phyloP scores from a whole-genome alignment of 371 early-diverging fungal genomes.

The Enterocytospora artemiae region DNA sequence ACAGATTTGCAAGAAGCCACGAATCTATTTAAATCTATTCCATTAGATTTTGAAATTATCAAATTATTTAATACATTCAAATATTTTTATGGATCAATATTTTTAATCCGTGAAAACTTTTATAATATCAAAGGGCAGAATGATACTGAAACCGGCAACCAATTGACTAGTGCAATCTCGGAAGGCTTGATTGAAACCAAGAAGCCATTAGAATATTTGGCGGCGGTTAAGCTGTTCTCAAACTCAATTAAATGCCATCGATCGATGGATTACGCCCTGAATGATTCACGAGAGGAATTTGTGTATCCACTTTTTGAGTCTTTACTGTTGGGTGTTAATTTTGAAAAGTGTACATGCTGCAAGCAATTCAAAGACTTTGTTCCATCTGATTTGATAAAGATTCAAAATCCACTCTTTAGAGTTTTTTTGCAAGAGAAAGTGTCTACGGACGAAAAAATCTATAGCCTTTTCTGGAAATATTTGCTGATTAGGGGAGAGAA shows the following conservation, averaged over 20 bases:
- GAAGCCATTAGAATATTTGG: conserved; percentile 13
- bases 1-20: neutral
- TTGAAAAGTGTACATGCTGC: conserved; percentile 29
- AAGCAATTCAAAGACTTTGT: too few relatives aligned
- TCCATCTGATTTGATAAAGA: conserved; percentile 15
- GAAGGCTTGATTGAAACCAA: too few relatives aligned
- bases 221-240: conserved; percentile 12
- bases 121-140: neutral
- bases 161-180: too few relatives aligned
- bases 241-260: conserved; percentile 31
- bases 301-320: conserved; percentile 49
- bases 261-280: conserved; percentile 31
- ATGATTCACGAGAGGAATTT: conserved; percentile 41
- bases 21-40: too few relatives aligned
- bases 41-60: conserved; percentile 27
- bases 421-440: conserved; percentile 38
- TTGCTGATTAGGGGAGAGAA: conserved; percentile 35
- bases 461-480: conserved; percentile 48
- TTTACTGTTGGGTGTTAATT: conserved; percentile 14
- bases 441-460: conserved; percentile 8
- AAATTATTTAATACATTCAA: conserved; percentile 29
- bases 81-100: conserved; percentile 40
- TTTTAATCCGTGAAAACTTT: conserved; percentile 33
- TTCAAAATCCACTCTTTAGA: conserved; percentile 31
- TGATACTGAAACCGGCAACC: conserved; percentile 1